Percentiles rank a stretch among this genome's conserved stretches.
Conservation (phyloP, 2,329 filamentous ascomycete genomes). For the Fusarium piperis region DNA sequence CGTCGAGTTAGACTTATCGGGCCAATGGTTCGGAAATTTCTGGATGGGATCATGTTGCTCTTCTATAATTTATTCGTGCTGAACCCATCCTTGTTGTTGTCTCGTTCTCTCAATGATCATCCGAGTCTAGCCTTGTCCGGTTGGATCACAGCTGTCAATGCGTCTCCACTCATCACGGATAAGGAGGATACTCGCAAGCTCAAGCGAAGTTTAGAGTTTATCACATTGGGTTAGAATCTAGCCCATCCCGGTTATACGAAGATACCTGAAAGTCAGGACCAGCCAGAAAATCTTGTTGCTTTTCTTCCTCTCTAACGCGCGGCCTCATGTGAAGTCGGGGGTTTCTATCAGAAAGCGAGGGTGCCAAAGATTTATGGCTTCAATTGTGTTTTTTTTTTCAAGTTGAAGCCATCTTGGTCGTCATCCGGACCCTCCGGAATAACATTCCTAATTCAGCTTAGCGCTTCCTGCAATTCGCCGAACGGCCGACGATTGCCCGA, state of each 20-base stretch:
- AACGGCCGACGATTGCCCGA: no score
- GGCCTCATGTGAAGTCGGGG: no score
- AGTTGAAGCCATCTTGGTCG: no score
- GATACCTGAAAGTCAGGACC: no score
- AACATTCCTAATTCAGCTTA: no score
- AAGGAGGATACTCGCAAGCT: slow-evolving; percentile 4
- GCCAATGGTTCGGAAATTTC: slow-evolving; percentile 6
- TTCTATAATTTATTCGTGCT: slow-evolving; percentile 19
- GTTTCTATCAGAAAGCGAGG: no score
- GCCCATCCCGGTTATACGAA: not conserved
- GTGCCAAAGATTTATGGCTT: no score
- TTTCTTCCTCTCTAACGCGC: no score
- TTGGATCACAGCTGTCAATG: not conserved
- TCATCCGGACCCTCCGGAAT: no score
- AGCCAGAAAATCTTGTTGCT: no score
- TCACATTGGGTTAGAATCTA: not conserved
- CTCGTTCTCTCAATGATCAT: slow-evolving; percentile 22
- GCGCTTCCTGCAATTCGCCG: no score
- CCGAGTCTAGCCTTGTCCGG: slow-evolving; percentile 10
- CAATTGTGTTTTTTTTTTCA: no score
- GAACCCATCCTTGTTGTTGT: slow-evolving; percentile 16
- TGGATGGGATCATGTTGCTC: slow-evolving; percentile 20
- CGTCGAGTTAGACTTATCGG: slow-evolving; percentile 1
- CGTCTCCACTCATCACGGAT: slow-evolving; percentile 3
- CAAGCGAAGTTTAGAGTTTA: slow-evolving; percentile 16